phyloP scores from a whole-genome alignment of 2,329 filamentous ascomycete species.

The Endoconidiophora laricicola region DNA sequence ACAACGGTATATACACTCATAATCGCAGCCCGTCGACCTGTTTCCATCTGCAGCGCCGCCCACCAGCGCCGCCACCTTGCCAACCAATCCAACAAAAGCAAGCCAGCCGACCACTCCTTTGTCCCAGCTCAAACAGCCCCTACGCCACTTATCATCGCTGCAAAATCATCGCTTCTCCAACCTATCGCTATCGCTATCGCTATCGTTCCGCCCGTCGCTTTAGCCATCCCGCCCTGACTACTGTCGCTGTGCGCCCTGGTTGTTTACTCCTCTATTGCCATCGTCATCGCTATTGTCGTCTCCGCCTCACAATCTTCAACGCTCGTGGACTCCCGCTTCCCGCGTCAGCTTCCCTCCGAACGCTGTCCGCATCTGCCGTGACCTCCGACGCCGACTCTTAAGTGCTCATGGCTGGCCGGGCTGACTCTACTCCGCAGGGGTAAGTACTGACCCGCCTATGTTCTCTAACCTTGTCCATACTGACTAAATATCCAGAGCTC shows the following conservation, averaged over 20 bases:
- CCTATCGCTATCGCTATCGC: too few species aligned
- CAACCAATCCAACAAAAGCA: neutral
- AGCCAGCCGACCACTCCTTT: neutral
- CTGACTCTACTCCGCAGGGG: conserved; percentile 9
- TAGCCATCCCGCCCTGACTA: too few species aligned
- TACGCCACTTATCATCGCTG: neutral
- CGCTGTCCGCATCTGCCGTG: neutral
- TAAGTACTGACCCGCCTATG: conserved; percentile 14
- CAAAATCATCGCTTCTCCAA: too few species aligned
- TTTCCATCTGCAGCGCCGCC: neutral
- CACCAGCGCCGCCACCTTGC: neutral
- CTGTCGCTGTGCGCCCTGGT: too few species aligned
- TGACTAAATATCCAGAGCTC: conserved; percentile 35
- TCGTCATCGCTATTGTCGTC: too few species aligned
- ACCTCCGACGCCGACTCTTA: neutral
- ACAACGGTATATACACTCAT: neutral
- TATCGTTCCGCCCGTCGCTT: too few species aligned
- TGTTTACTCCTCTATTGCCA: too few species aligned
- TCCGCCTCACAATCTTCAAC: too few species aligned
- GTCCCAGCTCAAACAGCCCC: neutral
- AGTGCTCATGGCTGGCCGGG: conserved; percentile 6
- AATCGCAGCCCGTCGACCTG: neutral
- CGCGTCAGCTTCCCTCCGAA: neutral
- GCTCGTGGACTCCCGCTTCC: neutral
- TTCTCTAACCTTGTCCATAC: conserved; percentile 18